Conservation (phyloP, 305 asterid genomes). For the Fraxinus platypoda region DNA sequence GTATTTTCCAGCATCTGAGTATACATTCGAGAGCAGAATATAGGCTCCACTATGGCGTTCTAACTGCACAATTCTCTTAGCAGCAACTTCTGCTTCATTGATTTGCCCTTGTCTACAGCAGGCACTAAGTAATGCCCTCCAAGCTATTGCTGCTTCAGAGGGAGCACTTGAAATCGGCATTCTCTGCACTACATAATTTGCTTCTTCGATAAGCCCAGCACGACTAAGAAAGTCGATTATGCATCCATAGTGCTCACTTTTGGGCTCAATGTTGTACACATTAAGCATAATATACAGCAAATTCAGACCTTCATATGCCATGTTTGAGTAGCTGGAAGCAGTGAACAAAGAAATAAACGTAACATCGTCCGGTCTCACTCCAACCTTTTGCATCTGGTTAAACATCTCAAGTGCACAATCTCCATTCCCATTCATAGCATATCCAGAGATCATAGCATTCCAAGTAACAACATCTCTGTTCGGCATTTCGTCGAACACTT, state of each 20-base stretch:
- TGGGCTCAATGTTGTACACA: slow-evolving; percentile 49
- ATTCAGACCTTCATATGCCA: slow-evolving; percentile 56
- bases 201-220: slow-evolving; percentile 54
- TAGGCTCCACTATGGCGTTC: slow-evolving; percentile 69
- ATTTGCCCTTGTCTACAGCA: slow-evolving; percentile 41
- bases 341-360: slow-evolving; percentile 64
- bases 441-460: slow-evolving; percentile 70
- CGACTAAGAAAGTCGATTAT: slow-evolving; percentile 55
- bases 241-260: slow-evolving; percentile 67
- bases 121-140: slow-evolving; percentile 72
- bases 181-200: slow-evolving; percentile 38
- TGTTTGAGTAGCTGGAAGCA: slow-evolving; percentile 64
- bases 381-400: slow-evolving; percentile 45
- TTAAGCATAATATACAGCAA: slow-evolving; percentile 46
- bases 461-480: slow-evolving; percentile 59
- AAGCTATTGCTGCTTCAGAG: slow-evolving; percentile 53
- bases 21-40: slow-evolving; percentile 58
- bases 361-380: slow-evolving; percentile 52
- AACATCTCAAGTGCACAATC: slow-evolving; percentile 46
- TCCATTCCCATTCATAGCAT: slow-evolving; percentile 63
- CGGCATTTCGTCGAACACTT: slow-evolving; percentile 57
- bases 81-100: slow-evolving; percentile 54
- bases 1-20: slow-evolving; percentile 56
- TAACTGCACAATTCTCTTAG: slow-evolving; percentile 48
- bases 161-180: slow-evolving; percentile 35